phyloP scores from a whole-genome alignment of 2,329 filamentous ascomycete species.

The Ceratocystiopsis sp. region DNA sequence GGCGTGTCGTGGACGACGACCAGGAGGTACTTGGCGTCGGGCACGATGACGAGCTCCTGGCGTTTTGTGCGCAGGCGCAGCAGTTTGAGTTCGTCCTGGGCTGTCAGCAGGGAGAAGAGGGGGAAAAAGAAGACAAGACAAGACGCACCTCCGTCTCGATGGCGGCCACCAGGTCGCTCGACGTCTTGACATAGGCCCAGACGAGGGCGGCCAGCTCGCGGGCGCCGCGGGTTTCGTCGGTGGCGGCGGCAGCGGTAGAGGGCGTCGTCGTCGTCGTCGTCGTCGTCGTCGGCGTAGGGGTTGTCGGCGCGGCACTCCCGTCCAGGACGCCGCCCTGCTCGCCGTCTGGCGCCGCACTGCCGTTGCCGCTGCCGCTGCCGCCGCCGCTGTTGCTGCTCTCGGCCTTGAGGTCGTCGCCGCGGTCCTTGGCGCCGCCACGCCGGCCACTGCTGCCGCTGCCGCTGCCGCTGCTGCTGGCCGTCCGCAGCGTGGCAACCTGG shows the following conservation, averaged over 20 bases:
- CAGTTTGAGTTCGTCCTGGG: slow-evolving; percentile 57
- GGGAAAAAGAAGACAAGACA: too few species aligned
- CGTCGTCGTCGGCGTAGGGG: slow-evolving; percentile 6
- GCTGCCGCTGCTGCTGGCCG: slow-evolving; percentile 14
- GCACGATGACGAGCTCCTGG: slow-evolving; percentile 70
- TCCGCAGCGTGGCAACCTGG: slow-evolving; percentile 41
- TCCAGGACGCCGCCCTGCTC: neutral
- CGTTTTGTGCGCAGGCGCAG: slow-evolving; percentile 66
- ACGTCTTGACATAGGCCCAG: slow-evolving; percentile 56
- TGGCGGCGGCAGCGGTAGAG: slow-evolving; percentile 3
- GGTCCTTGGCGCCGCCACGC: too few species aligned
- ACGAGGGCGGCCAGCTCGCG: slow-evolving; percentile 62
- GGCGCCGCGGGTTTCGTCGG: slow-evolving; percentile 26
- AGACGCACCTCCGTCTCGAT: slow-evolving; percentile 48
- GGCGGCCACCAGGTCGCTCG: slow-evolving; percentile 52
- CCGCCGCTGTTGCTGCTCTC: slow-evolving; percentile 4
- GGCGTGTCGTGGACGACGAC: slow-evolving; percentile 73
- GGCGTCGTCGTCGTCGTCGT: neutral
- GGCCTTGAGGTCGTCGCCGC: neutral
- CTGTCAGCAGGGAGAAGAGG: neutral
- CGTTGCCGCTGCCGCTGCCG: neutral
- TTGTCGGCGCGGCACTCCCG: slow-evolving; percentile 28
- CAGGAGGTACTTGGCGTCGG: slow-evolving; percentile 61
- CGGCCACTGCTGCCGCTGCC: slow-evolving; percentile 4
- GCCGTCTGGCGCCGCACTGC: neutral